Base-by-base conservation (phyloP, 116 monocot species). In the Trichopus zeylanicus region DNA sequence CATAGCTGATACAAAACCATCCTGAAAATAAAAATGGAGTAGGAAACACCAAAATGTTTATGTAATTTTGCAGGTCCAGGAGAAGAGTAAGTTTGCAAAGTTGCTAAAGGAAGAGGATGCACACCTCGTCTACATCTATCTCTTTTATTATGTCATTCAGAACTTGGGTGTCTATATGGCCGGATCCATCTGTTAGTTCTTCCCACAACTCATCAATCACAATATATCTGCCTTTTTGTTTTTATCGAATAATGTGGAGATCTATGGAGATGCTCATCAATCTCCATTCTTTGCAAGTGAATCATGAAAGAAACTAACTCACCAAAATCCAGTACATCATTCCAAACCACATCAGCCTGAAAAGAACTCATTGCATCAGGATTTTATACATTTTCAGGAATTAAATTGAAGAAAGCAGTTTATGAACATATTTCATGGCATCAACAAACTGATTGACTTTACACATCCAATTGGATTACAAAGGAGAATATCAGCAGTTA, bases 331-430 rank as follows among this genome's bases (percentile, higher is more conserved):
- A 86, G 38, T 10, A 55, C 29, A 33, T 86, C 91, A 73, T 91
- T 80, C 42, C 86, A 77, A 68, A 86, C 67, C 18, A 86, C 80
- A 63, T 86, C 91, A 67, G 91, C 91, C 86, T 91, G 60, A 16
- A 65, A 21, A 46, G 28, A 42, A 27, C 21, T 24, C 26, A 46
- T 56, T 23, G 18, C 37, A 27, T 37, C 37, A 11, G 15, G 37
- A 37, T 37, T n/a, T 37, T 15, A 37, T 37, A 15, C 8, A 19
- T n/a, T 28, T 38, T 29, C 25, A 60, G 24, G 5, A 28, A 35
- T 7, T 16, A 13, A 21, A 0, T 60, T 20, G 0, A 13, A 16
- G 20, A 59, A 24, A 7, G 5, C 26, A 37, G 20, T 12, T 9
- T 42, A 12, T 26, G 48, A 16, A 23, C 1, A 13, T 12, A 53